Evolutionary conservation across 2,329 filamentous ascomycete species (phyloP).

Genomic region (Fusarium udum): DNA sequence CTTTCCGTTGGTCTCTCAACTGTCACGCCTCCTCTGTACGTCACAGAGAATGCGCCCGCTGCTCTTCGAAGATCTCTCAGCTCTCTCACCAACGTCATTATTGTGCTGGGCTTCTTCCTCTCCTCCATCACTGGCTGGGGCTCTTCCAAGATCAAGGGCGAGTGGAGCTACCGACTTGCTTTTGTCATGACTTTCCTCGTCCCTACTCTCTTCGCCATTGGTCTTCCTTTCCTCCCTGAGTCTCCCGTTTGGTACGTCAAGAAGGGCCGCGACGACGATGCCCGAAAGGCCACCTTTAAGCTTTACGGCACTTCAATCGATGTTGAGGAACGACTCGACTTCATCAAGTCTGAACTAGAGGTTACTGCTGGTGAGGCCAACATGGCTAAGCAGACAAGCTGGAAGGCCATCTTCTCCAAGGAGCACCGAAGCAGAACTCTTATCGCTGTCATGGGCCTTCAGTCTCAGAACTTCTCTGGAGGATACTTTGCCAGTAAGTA

Average conservation of each 20-base stretch:
- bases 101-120: constrained; percentile 44
- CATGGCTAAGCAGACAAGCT: constrained; percentile 42
- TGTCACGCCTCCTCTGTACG: constrained; percentile 42
- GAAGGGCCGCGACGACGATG: constrained; percentile 42
- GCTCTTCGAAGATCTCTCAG: constrained; percentile 42
- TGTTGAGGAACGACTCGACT: constrained; percentile 36
- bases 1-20: constrained; percentile 42
- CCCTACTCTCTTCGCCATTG: constrained; percentile 38
- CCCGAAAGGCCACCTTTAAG: constrained; percentile 40
- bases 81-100: constrained; percentile 45
- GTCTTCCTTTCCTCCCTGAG: constrained; percentile 41
- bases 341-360: constrained; percentile 43
- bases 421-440: constrained; percentile 41
- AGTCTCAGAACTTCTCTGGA: constrained; percentile 45
- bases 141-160: constrained; percentile 39
- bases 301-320: constrained; percentile 36
- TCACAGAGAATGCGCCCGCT: constrained; percentile 44
- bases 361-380: constrained; percentile 35
- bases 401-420: constrained; percentile 45
- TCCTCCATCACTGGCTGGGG: constrained; percentile 44
- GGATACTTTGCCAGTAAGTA: constrained; percentile 45
- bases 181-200: constrained; percentile 45
- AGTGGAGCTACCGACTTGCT: constrained; percentile 42
- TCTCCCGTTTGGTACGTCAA: constrained; percentile 45
- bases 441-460: constrained; percentile 41